Evolutionary conservation across 2,329 filamentous ascomycete species (phyloP).

Genomic region (Triangularia verruculosa): DNA sequence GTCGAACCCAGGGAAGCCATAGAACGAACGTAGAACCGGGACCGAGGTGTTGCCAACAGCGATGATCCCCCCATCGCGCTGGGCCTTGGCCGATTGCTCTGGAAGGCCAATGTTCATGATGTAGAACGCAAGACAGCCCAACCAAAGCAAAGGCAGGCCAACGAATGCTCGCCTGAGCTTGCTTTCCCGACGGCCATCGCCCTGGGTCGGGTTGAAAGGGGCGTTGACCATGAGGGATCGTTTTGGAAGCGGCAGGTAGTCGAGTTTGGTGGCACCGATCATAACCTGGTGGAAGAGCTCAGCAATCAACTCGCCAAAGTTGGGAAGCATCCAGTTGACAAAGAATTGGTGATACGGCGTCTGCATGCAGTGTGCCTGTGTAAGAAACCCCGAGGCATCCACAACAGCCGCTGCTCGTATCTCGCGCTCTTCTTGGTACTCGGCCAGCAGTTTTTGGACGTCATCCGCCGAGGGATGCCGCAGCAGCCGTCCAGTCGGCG

Average conservation of each 20-base stretch:
- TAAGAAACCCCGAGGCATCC: conserved; percentile 6
- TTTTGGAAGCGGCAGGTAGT: conserved; percentile 21
- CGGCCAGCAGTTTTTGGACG: conserved; percentile 12
- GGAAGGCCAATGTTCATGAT: conserved; percentile 12
- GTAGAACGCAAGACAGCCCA: conserved; percentile 6
- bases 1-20: conserved; percentile 15
- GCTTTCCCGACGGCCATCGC: conserved; percentile 18
- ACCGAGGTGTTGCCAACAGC: not conserved
- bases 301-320: conserved; percentile 13
- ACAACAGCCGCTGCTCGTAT: conserved; percentile 6
- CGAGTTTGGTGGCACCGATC: conserved; percentile 16
- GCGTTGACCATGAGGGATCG: conserved; percentile 14
- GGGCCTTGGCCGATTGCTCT: not conserved
- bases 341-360: not conserved
- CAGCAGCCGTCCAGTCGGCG: not conserved
- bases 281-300: conserved; percentile 9
- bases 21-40: conserved; percentile 17
- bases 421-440: conserved; percentile 16
- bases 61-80: conserved; percentile 8
- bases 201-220: conserved; percentile 23
- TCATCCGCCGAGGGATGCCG: not conserved
- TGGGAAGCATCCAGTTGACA: conserved; percentile 9
- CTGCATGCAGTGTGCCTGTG: conserved; percentile 11
- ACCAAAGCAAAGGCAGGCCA: conserved; percentile 14
- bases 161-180: conserved; percentile 15